Conservation (phyloP, 148 eudicot species). For the Rhododendron ovatum region DNA sequence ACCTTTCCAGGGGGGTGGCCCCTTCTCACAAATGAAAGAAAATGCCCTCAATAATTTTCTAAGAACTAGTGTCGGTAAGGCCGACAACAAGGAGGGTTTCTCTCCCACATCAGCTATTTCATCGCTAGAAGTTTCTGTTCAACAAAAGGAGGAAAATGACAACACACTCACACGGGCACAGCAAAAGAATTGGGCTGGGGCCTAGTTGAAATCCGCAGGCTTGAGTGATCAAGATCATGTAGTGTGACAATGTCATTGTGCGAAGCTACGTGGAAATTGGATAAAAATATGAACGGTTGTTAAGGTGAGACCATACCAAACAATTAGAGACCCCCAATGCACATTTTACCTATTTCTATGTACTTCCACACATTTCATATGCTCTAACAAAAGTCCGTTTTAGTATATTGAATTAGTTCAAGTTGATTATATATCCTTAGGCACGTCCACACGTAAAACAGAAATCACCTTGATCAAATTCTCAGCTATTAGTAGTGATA, state of each 20-base stretch:
- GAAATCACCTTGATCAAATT: background rate
- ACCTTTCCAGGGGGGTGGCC: background rate
- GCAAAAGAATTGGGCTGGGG: background rate
- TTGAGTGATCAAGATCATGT: background rate
- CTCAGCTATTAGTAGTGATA: background rate
- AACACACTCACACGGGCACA: slow-evolving; percentile 15
- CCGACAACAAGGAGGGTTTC: slow-evolving; percentile 10
- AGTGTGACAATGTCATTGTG: background rate
- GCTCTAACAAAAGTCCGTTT: background rate
- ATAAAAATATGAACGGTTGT: background rate
- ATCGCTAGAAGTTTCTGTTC: background rate
- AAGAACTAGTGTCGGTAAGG: slow-evolving; percentile 27
- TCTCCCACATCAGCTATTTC: slow-evolving; percentile 5
- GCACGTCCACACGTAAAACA: background rate
- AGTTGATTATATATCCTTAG: background rate
- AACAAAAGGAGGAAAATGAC: slow-evolving; percentile 25
- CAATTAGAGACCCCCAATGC: background rate
- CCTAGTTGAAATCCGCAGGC: background rate
- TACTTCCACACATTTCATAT: background rate
- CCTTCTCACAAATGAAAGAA: slow-evolving; percentile 12
- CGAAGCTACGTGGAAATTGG: background rate
- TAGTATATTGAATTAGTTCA: background rate
- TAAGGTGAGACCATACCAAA: background rate
- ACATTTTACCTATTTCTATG: background rate
- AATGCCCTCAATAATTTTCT: background rate